phyloP scores from a whole-genome alignment of 495 filamentous ascomycete species.

The Hypoxylon lenormandii region DNA sequence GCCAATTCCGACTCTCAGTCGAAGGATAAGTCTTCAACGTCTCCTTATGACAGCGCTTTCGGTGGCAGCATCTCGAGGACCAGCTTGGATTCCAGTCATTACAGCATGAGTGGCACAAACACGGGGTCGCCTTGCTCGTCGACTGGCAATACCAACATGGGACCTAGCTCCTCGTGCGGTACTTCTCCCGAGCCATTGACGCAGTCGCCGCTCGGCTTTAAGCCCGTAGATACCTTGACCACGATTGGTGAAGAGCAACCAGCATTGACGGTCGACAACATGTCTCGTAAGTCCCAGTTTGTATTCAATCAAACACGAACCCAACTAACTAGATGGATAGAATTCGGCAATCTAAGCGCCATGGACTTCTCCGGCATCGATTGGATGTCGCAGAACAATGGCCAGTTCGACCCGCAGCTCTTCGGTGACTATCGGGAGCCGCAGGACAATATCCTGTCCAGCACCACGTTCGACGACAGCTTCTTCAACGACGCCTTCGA shows the following conservation, averaged over 20 bases:
- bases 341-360: constrained; percentile 52
- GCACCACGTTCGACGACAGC: constrained; percentile 72
- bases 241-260: constrained; percentile 69
- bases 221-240: constrained; percentile 68
- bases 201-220: constrained; percentile 67
- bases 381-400: constrained; percentile 85
- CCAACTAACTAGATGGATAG: constrained; percentile 41
- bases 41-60: constrained; percentile 52
- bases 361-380: constrained; percentile 68
- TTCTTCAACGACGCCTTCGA: constrained; percentile 93
- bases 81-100: constrained; percentile 71
- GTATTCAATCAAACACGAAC: constrained; percentile 1
- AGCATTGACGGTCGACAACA: constrained; percentile 44
- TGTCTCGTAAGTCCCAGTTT: constrained; percentile 49
- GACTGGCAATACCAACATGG: constrained; percentile 64
- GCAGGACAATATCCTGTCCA: constrained; percentile 75
- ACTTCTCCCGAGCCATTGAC: constrained; percentile 68
- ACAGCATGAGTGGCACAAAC: constrained; percentile 54
- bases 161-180: constrained; percentile 81
- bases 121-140: constrained; percentile 74
- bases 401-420: constrained; percentile 88
- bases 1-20: constrained; percentile 47
- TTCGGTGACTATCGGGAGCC: constrained; percentile 95
- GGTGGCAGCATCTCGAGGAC: constrained; percentile 63
- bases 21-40: constrained; percentile 54